Evolutionary conservation across 2,329 filamentous ascomycete genomes (phyloP).

Genomic region (Colletotrichum gloeosporioides): DNA sequence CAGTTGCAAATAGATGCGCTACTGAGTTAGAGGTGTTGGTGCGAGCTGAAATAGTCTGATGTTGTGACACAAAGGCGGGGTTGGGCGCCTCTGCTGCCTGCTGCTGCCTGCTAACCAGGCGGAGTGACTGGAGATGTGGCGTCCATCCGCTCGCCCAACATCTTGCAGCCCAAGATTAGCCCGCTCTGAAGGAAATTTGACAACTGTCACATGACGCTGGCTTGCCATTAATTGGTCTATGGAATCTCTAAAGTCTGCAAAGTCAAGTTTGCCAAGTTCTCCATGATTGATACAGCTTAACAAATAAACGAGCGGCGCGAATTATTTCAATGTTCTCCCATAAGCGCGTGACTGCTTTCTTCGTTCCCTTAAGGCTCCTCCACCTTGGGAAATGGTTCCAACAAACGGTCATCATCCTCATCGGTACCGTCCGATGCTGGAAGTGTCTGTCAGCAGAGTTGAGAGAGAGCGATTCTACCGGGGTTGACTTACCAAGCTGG

Average conservation of each 20-base stretch:
- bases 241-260: background rate
- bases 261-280: background rate
- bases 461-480: no score
- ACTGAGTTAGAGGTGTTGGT: background rate
- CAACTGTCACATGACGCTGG: background rate
- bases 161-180: background rate
- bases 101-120: background rate
- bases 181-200: background rate
- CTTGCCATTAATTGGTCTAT: background rate
- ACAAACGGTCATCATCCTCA: background rate
- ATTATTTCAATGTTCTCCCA: background rate
- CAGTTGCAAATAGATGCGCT: accelerated
- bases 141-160: background rate
- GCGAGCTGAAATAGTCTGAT: background rate
- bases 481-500: background rate
- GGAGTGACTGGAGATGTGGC: background rate
- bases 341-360: background rate
- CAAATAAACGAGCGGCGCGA: background rate
- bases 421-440: background rate
- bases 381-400: background rate
- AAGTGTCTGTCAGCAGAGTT: background rate
- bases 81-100: conserved; percentile 1
- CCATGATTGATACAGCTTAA: no score
- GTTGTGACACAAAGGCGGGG: conserved; percentile 2
- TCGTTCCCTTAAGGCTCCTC: background rate